These are phyloP conservation scores for Laguncularia racemosa DNA, from an alignment of 345 rosid genomes.

Conservation along the genomic window DNA sequence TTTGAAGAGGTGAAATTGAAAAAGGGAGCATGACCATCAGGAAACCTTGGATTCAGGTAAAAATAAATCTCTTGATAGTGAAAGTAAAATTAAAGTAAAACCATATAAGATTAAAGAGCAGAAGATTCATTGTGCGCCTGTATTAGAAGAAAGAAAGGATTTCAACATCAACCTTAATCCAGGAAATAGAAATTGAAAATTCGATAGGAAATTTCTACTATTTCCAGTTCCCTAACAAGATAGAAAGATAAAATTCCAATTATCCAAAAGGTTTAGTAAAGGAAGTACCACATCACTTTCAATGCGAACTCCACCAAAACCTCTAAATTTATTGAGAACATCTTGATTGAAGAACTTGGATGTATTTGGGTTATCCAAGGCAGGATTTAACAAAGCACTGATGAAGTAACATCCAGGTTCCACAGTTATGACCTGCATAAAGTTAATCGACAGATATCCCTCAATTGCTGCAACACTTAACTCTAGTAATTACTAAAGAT, in stretches of 20 bases:
- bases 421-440: conserved; percentile 78
- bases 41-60: too few relatives aligned
- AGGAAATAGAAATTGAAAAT: too few relatives aligned
- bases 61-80: too few relatives aligned
- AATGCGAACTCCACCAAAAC: conserved; percentile 88
- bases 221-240: not conserved
- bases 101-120: too few relatives aligned
- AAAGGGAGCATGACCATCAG: too few relatives aligned
- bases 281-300: conserved; percentile 82
- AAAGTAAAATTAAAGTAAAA: too few relatives aligned
- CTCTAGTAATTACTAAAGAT: too few relatives aligned
- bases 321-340: conserved; percentile 45
- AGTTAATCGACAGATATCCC: conserved; percentile 1
- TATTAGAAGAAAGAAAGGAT: too few relatives aligned
- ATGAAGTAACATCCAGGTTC: conserved; percentile 97
- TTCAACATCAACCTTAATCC: too few relatives aligned
- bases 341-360: conserved; percentile 58
- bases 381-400: conserved; percentile 65
- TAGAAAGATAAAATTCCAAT: not conserved
- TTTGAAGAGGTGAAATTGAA: too few relatives aligned
- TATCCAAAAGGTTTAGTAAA: not conserved
- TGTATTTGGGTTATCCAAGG: conserved; percentile 46
- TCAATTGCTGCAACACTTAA: not conserved
- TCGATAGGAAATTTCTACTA: not conserved
- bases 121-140: too few relatives aligned